Percentiles rank a stretch among this genome's conserved stretches.
Evolutionary conservation across 2,329 filamentous ascomycete species (phyloP).

Genomic region (Scytalidium lignicola): DNA sequence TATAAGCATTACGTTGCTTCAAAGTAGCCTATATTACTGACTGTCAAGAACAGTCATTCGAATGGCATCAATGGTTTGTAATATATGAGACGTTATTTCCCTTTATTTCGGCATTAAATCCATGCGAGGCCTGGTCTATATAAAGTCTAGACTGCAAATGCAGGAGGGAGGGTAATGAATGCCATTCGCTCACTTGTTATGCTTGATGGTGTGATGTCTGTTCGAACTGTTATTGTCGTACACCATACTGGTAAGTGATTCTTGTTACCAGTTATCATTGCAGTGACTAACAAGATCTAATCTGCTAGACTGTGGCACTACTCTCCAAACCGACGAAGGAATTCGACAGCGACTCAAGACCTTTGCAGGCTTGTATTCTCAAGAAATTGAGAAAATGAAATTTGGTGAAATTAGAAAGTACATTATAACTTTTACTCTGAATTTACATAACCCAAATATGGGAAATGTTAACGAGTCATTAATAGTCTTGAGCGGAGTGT

Average conservation of each 20-base stretch:
- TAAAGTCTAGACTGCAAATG: too few species aligned
- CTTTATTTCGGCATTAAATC: too few species aligned
- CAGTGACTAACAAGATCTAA: neutral
- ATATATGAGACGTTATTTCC: too few species aligned
- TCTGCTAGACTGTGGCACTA: constrained; percentile 10
- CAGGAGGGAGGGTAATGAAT: neutral
- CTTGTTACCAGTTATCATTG: neutral
- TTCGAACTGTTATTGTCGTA: neutral
- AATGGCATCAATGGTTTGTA: too few species aligned
- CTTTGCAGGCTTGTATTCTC: constrained; percentile 7
- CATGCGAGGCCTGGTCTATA: too few species aligned
- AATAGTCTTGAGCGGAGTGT: constrained; percentile 9
- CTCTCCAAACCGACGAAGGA: constrained; percentile 3
- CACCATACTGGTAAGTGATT: neutral
- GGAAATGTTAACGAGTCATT: neutral
- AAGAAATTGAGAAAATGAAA: neutral
- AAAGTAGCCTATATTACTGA: too few species aligned
- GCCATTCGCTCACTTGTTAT: neutral
- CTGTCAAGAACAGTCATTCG: too few species aligned
- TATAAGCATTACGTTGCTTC: too few species aligned
- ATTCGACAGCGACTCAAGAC: constrained; percentile 1
- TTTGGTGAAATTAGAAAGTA: neutral
- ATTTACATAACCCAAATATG: neutral
- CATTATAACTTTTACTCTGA: neutral
- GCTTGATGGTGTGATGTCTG: neutral